Conservation (phyloP, 2,329 filamentous ascomycete genomes). For the Venturia asperata region DNA sequence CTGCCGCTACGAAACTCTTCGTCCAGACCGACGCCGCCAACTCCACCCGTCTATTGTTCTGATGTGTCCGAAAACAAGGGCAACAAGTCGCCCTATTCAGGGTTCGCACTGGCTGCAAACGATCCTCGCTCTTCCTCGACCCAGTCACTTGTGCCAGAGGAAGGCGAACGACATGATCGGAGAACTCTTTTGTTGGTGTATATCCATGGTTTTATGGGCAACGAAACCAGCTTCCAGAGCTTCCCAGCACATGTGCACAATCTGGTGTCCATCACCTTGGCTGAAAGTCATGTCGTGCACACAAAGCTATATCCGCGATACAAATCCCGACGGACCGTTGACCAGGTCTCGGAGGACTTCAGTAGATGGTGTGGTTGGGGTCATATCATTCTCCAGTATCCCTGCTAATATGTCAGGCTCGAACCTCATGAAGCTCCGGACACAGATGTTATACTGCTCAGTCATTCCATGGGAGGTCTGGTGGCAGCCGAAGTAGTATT, state of each 20-base stretch:
- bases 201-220: constrained; percentile 86
- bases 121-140: constrained; percentile 42
- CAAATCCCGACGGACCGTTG: constrained; percentile 64
- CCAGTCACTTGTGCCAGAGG: constrained; percentile 38
- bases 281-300: constrained; percentile 71
- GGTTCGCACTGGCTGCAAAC: constrained; percentile 19
- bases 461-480: constrained; percentile 86
- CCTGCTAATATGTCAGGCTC: constrained; percentile 45
- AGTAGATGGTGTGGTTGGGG: constrained; percentile 56
- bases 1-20: constrained; percentile 2
- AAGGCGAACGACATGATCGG: constrained; percentile 31
- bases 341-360: constrained; percentile 73
- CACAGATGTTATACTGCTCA: constrained; percentile 75
- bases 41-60: constrained; percentile 1
- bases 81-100: constrained; percentile 11
- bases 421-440: constrained; percentile 64
- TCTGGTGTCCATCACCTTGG: constrained; percentile 58
- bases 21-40: not conserved
- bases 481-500: constrained; percentile 72
- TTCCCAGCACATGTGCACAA: constrained; percentile 85
- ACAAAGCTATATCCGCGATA: constrained; percentile 81
- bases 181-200: constrained; percentile 68
- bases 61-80: not conserved
- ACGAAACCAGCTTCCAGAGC: constrained; percentile 76
- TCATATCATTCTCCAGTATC: constrained; percentile 17